These are phyloP conservation scores for Amanita molliuscula DNA, from an alignment of 768 basidiomycete genomes.

Conservation along the genomic window DNA sequence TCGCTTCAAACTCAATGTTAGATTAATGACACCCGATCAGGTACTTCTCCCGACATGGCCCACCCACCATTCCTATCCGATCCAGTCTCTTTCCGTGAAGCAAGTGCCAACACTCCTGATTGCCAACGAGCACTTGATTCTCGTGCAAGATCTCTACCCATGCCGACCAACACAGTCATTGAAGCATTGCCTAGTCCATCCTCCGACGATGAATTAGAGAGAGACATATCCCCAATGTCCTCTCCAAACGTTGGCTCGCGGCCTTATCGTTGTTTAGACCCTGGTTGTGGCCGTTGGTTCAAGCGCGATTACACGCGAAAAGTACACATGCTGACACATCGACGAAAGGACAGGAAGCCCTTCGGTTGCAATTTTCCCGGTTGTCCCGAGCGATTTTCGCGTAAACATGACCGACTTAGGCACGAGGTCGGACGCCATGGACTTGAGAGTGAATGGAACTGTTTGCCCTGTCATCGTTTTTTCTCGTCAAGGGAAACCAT, in stretches of 20 bases:
- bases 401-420: slow-evolving; percentile 7
- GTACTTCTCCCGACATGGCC: not conserved
- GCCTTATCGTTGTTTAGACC: slow-evolving; percentile 7
- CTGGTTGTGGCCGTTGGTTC: slow-evolving; percentile 7
- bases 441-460: slow-evolving; percentile 7
- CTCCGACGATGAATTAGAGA: not conserved
- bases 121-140: not conserved
- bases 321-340: slow-evolving; percentile 8
- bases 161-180: not conserved
- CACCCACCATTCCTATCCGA: not conserved
- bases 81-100: not conserved
- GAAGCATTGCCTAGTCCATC: not conserved
- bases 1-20: not conserved
- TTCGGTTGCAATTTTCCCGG: slow-evolving; percentile 5
- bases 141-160: not conserved
- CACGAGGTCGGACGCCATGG: slow-evolving; percentile 8
- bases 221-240: not conserved
- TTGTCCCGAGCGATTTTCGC: slow-evolving; percentile 7
- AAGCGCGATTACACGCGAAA: slow-evolving; percentile 8
- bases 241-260: not conserved
- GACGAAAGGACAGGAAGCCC: slow-evolving; percentile 5
- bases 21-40: not conserved
- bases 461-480: slow-evolving; percentile 6
- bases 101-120: not conserved
- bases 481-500: slow-evolving; percentile 6